A percentile compares a stretch with the other conserved stretches of the same genome.
Evolutionary conservation across 148 eudicot species (phyloP).

Genomic region (Suaeda aralocaspica): DNA sequence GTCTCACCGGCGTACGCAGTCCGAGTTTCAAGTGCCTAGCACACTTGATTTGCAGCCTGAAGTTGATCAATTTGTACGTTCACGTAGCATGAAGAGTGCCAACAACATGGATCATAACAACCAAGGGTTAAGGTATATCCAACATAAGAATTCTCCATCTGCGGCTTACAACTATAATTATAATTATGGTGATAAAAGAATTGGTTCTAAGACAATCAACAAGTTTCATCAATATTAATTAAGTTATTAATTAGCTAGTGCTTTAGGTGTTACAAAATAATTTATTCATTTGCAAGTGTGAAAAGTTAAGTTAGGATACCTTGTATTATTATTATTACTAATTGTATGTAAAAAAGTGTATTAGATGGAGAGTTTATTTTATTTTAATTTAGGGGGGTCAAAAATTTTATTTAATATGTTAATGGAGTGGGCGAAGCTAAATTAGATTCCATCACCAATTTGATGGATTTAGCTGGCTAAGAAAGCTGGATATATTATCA

Average conservation of each 20-base stretch:
- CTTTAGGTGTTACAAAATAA: neutral
- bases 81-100: slow-evolving; percentile 22
- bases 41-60: slow-evolving; percentile 22
- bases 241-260: neutral
- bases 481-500: neutral
- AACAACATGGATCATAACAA: neutral
- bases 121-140: slow-evolving; percentile 17
- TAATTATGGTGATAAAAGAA: slow-evolving; percentile 2
- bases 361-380: neutral
- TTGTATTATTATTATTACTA: neutral
- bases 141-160: neutral
- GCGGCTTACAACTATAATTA: slow-evolving; percentile 4
- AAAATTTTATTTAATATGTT: too few relatives aligned
- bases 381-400: neutral
- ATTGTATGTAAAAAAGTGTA: neutral
- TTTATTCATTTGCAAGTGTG: neutral
- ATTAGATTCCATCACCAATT: slow-evolving; percentile 4
- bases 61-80: slow-evolving; percentile 26
- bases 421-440: too few relatives aligned
- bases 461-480: too few relatives aligned
- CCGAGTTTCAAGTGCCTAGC: slow-evolving; percentile 25
- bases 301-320: neutral
- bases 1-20: slow-evolving; percentile 28
- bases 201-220: slow-evolving; percentile 11
- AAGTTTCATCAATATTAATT: slow-evolving; percentile 18